Base-by-base conservation (phyloP, 371 early-diverging fungal genomes). In the Lichtheimia corymbifera region DNA sequence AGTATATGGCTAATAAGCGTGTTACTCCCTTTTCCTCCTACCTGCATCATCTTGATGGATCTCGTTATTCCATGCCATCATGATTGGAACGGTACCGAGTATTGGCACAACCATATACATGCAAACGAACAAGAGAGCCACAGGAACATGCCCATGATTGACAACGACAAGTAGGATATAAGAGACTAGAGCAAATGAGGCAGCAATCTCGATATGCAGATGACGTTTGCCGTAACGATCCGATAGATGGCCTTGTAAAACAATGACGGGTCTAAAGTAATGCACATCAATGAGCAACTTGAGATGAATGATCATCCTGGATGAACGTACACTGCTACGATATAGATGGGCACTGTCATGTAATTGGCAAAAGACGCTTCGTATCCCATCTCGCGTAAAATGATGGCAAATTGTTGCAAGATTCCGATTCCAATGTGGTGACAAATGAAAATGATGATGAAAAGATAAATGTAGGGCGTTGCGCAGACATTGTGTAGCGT, bases 101-200 rank as follows among this genome's bases (percentile, higher is more conserved):
- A 76, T 61, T 25, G 67, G 76, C 14, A 66, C 58, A 15, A 72
- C 61, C 65, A 76, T 61, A 53, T 74, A 72, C 24, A 68, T 69
- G 43, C 70, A 68, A 6, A 66, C 71, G 45, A 70, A 74, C 12
- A 76, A 55, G 18, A 73, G 61, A 9, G 60, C 59, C 3, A 66
- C 45, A 6, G 72, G 71, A 2, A 71, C 59, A 42, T 75, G 58
- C 9, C 76, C 77, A 2, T 67, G 73, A 44, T 73, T 70, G 54
- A 88, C 74, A 50, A 83, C 83, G 4, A 82, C 82, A 4, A 88
- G 76, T 24, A 90, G 44, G 59, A 85, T 78, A 49, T 85, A 80
- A 50, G 71, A 78, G 20, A 78, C 20, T 14, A 78, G 61, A 14
- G 73, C 66, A 60, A 69, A 73, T 1, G 68, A 3, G 24, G 65